Evolutionary conservation across 306 rosid genomes (phyloP).

Genomic region (Mimosa pudica): DNA sequence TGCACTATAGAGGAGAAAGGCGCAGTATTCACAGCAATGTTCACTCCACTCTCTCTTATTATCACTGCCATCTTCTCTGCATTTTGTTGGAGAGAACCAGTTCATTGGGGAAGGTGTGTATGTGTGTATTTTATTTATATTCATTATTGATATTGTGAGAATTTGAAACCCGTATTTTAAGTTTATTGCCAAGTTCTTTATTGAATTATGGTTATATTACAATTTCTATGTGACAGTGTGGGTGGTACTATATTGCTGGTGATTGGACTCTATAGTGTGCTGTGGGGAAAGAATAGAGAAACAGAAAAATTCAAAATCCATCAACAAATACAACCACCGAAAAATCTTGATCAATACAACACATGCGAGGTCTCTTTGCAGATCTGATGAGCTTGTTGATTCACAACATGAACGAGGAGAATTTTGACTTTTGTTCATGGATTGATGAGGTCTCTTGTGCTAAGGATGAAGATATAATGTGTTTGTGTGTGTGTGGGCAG

Average conservation of each 20-base stretch:
- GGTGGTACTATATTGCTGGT: constrained; percentile 33
- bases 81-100: constrained; percentile 72
- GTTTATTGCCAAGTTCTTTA: not conserved
- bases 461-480: not conserved
- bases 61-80: constrained; percentile 77
- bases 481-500: not conserved
- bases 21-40: constrained; percentile 84
- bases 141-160: not conserved
- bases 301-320: constrained; percentile 15
- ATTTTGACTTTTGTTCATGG: not conserved
- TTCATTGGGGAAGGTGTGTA: constrained; percentile 75
- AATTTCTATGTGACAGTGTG: not conserved
- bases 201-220: not conserved
- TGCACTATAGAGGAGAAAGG: constrained; percentile 84
- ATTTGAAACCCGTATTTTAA: not conserved
- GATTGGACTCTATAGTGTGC: constrained; percentile 58
- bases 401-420: not conserved
- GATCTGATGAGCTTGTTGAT: constrained; percentile 28
- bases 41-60: constrained; percentile 80
- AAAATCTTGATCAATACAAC: constrained; percentile 37
- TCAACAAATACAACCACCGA: constrained; percentile 42
- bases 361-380: constrained; percentile 56
- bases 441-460: not conserved
- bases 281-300: constrained; percentile 4
- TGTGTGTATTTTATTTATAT: not conserved